A percentile compares a stretch with the other conserved stretches of the same genome.
These are phyloP conservation scores for Bertia moriformis DNA, from an alignment of 2,329 filamentous ascomycete species.

Conservation along the genomic window DNA sequence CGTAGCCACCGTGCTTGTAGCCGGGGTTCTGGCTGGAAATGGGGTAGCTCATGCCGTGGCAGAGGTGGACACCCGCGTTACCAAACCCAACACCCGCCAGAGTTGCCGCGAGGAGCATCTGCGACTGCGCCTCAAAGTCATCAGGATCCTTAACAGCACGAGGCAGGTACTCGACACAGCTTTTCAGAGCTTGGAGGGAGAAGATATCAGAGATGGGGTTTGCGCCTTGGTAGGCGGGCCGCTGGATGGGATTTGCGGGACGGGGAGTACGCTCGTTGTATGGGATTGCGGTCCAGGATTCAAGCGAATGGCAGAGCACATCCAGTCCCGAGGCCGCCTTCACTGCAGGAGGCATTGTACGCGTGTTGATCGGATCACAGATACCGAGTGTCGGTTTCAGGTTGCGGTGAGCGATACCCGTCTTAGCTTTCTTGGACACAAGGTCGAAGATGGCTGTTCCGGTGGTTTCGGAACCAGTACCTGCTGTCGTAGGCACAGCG, in stretches of 20 bases:
- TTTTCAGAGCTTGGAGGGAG: conserved; percentile 68
- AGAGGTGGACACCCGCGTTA: conserved; percentile 84
- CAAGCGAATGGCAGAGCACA: conserved; percentile 85
- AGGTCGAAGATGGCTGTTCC: conserved; percentile 97
- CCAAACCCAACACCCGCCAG: conserved; percentile 92
- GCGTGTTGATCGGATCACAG: conserved; percentile 72
- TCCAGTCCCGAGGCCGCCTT: conserved; percentile 85
- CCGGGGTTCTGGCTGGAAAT: conserved; percentile 89
- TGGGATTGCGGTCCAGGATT: conserved; percentile 95
- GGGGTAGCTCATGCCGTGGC: conserved; percentile 84
- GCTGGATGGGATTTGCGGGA: conserved; percentile 74
- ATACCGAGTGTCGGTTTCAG: conserved; percentile 91
- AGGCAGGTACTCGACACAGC: conserved; percentile 83
- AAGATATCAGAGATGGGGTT: conserved; percentile 98
- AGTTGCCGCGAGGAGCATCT: conserved; percentile 92
- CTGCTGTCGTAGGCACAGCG: conserved; percentile 72
- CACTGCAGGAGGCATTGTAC: conserved; percentile 88
- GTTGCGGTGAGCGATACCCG: conserved; percentile 86
- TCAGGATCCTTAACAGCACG: conserved; percentile 76
- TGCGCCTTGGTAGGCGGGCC: conserved; percentile 89
- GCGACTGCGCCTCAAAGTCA: conserved; percentile 78
- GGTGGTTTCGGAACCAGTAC: conserved; percentile 84
- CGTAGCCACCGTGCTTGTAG: conserved; percentile 80
- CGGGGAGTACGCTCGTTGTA: conserved; percentile 74
- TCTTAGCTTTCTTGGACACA: conserved; percentile 79